Conservation (phyloP, 495 filamentous ascomycete genomes). For the Hypomontagnella submonticulosa region DNA sequence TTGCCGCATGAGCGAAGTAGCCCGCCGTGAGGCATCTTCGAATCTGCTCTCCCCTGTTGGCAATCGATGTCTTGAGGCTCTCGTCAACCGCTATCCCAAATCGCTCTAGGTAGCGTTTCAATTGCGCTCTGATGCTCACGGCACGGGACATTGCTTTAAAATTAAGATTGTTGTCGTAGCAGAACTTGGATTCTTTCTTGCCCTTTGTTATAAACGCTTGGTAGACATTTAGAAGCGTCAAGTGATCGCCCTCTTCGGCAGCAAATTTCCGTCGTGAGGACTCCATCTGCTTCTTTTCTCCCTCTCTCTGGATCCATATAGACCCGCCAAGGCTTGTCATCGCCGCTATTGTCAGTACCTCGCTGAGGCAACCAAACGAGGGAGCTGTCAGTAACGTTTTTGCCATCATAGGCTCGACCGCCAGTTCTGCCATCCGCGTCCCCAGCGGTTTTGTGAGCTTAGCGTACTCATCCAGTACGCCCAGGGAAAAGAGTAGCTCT, state of each 20-base stretch:
- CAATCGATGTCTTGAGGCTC: slow-evolving; percentile 45
- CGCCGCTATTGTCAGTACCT: slow-evolving; percentile 90
- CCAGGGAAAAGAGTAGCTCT: slow-evolving; percentile 89
- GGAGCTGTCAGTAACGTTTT: slow-evolving; percentile 86
- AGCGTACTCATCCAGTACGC: slow-evolving; percentile 88
- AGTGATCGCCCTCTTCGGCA: slow-evolving; percentile 92
- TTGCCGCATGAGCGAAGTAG: slow-evolving; percentile 94
- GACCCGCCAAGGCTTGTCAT: slow-evolving; percentile 90
- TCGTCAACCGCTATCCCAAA: slow-evolving; percentile 82
- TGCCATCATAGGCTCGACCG: slow-evolving; percentile 96
- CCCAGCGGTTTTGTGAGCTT: slow-evolving; percentile 91
- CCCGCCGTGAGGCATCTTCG: slow-evolving; percentile 88
- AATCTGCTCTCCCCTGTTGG: slow-evolving; percentile 74
- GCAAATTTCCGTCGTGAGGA: slow-evolving; percentile 83
- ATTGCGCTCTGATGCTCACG: slow-evolving; percentile 85
- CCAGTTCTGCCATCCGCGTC: slow-evolving; percentile 91
- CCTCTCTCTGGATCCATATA: slow-evolving; percentile 84
- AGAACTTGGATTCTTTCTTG: slow-evolving; percentile 87
- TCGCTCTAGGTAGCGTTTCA: slow-evolving; percentile 87
- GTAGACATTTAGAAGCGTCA: slow-evolving; percentile 94
- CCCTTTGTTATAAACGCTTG: slow-evolving; percentile 88
- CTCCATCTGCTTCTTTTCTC: slow-evolving; percentile 77
- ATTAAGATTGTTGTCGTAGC: slow-evolving; percentile 85
- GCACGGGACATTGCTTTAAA: slow-evolving; percentile 84
- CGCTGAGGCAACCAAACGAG: slow-evolving; percentile 79